Percentiles rank a stretch among this genome's conserved stretches.
Conservation (phyloP, 495 filamentous ascomycete genomes). For the Penicillium silybi region DNA sequence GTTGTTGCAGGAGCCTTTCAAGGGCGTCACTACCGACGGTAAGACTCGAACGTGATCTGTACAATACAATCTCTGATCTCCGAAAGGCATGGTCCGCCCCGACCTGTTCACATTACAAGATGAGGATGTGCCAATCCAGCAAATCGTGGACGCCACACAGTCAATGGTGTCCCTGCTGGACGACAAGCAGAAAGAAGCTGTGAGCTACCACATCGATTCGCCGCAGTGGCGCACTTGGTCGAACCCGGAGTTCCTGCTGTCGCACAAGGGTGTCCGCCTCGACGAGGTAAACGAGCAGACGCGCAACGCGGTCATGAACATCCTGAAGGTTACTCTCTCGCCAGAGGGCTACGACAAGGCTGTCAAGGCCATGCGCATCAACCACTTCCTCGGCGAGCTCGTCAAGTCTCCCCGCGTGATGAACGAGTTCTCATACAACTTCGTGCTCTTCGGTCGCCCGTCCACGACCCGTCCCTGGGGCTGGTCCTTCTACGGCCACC, state of each 20-base stretch:
- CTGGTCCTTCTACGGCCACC: constrained; percentile 72
- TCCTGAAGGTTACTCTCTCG: constrained; percentile 57
- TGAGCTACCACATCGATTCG: constrained; percentile 61
- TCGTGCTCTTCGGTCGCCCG: constrained; percentile 57
- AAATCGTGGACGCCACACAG: constrained; percentile 49
- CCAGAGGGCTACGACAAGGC: constrained; percentile 69
- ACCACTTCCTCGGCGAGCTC: constrained; percentile 72
- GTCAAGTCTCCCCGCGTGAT: constrained; percentile 56
- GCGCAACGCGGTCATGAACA: constrained; percentile 46
- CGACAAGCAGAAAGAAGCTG: constrained; percentile 41
- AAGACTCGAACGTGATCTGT: constrained; percentile 8
- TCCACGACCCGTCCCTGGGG: constrained; percentile 59
- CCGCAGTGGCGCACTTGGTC: constrained; percentile 73
- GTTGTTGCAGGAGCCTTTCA: constrained; percentile 63
- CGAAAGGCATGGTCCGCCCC: constrained; percentile 48
- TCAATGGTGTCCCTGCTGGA: constrained; percentile 40
- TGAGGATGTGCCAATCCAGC: constrained; percentile 54
- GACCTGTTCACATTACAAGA: constrained; percentile 58
- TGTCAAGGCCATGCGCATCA: constrained; percentile 66
- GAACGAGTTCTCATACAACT: constrained; percentile 74
- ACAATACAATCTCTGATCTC: not conserved
- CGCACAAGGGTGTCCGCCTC: constrained; percentile 60
- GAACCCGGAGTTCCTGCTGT: constrained; percentile 66
- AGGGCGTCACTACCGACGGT: constrained; percentile 69
- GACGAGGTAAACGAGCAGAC: constrained; percentile 48